Conservation (phyloP, 805 yeast genomes). For the Candida germanica region DNA sequence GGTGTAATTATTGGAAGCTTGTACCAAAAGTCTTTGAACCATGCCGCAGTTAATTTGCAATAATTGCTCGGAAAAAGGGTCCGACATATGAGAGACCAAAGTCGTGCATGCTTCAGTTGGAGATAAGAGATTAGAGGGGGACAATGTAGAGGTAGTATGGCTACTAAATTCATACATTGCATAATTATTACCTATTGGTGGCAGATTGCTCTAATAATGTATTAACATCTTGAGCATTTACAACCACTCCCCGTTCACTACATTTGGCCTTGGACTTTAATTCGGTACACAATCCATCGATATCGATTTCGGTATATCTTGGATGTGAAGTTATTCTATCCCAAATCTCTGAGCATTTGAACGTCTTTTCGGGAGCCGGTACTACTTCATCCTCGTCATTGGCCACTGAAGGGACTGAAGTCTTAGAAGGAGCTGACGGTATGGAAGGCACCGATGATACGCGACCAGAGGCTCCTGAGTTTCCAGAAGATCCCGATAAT, state of each 20-base stretch:
- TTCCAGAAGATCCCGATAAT: conserved; percentile 11
- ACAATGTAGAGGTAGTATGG: too few relatives aligned
- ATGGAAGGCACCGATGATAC: not conserved
- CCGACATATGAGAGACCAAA: not conserved
- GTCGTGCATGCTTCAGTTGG: not conserved
- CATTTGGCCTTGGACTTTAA: conserved; percentile 92
- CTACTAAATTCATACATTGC: too few relatives aligned
- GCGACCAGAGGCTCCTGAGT: not conserved
- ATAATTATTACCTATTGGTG: conserved; percentile 1
- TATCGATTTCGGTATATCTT: conserved; percentile 86
- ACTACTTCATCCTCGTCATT: conserved; percentile 46
- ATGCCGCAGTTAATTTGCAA: conserved; percentile 7
- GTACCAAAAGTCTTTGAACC: conserved; percentile 31
- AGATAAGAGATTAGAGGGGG: too few relatives aligned
- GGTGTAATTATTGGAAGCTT: conserved; percentile 26
- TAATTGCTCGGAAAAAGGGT: not conserved
- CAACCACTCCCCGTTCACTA: conserved; percentile 87
- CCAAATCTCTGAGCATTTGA: conserved; percentile 91
- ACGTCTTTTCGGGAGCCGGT: conserved; percentile 60
- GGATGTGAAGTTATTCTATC: conserved; percentile 95
- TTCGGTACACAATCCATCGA: conserved; percentile 89
- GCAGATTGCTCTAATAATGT: conserved; percentile 38
- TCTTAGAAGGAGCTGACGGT: conserved; percentile 7
- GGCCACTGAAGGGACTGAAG: conserved; percentile 13
- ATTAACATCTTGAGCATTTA: conserved; percentile 77